Base-by-base conservation (phyloP, 805 yeast genomes). In the Wickerhamiella cacticola region DNA sequence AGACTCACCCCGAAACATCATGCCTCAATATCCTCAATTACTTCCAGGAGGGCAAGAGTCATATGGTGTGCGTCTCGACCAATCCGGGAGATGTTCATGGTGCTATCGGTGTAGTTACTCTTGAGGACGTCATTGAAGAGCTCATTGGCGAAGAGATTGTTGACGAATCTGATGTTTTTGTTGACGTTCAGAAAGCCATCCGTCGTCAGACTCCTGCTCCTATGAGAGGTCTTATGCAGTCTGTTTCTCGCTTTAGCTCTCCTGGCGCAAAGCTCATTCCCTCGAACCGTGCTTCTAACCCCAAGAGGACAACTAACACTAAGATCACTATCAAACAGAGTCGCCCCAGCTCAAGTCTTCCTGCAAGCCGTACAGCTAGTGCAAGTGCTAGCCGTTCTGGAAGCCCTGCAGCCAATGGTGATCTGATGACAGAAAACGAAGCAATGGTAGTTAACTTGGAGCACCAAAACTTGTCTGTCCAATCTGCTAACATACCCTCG, bases 81-180 rank as follows among this genome's bases (percentile, higher is more conserved):
- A 71, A 71, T 40, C 97, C 97, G 0, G 98, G 98, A 39, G 72
- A 65, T 34, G 73, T 81, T 1, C 70, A 72, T 34, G 96, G 96
- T 18, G 92, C 96, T 1, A 62, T 82, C 26, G 98, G 98, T 54
- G 94, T 89, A 8, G 69, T 89, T 39, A 89, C 98, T 1, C 70
- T 89, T 52, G 98, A 89, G 65, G 98, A 89, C 61, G 96, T 89
- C n/a, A 92, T 89, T 60, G 98, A 89, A 64, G 98, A 89, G 66
- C 72, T 89, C 54, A 89, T 89, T 63, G 98, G 98, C 45, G 97
- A 89, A 65, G 98, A 89, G 63, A 89, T 89, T 59, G 89, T 89
- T 36, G 98, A 89, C 61, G 98, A 89, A 66, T 78, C 87, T 21
- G 98, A 89, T 62, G 96, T 92, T 16, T 87, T 82, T 59, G 75